Evolutionary conservation across 179 eudicot species (phyloP), one percentile per base, ranked within the genome.

Genomic region (Beta corolliflora): DNA sequence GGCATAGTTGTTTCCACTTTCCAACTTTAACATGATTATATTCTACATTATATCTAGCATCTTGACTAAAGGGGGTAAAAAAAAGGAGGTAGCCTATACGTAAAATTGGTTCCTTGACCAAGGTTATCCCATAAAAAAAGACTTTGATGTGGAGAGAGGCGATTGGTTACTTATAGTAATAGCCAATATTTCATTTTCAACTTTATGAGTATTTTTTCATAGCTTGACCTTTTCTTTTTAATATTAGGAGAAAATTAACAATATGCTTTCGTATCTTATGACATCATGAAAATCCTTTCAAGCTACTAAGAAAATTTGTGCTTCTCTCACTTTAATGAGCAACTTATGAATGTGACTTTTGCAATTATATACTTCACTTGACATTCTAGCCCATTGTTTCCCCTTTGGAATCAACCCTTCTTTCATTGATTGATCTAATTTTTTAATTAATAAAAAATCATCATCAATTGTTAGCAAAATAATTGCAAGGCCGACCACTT

Each of bases 251-350:
- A 68, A 77, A 75, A 58, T 73, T 83, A 67, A 72, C 79, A 60
- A 83, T 29, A 59, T 23, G 75, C 29, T 48, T 75, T 80, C 70
- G 82, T 71, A 84, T 84, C 81, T 80, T 23, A 50, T 84, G 83
- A 76, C 83, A 71, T 71, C 81, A 80, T 71, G 25, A 66, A 58
- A 80, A 76, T 71, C 81, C 64, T 76, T 76, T 5, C n/a, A 29
- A 74, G 25, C 44, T 21, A 48, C 18, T 10, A 21, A 63, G 45
- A 44, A 76, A 59, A 31, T 66, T 10, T 29, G 9, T 7, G 16
- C 19, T 31, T 31, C 25, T 31, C 2, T 6, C 46, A 81, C 31
- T 56, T 75, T 41, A 64, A 31, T 46, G 11, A 41, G 10, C 48
- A 65, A 53, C 19, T 19, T 14, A 6, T 73, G 44, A 52, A 52